A percentile compares a stretch with the other conserved stretches of the same genome.
Conservation (phyloP, 176 grass and related monocot genomes). For the Carex myosuroides region DNA sequence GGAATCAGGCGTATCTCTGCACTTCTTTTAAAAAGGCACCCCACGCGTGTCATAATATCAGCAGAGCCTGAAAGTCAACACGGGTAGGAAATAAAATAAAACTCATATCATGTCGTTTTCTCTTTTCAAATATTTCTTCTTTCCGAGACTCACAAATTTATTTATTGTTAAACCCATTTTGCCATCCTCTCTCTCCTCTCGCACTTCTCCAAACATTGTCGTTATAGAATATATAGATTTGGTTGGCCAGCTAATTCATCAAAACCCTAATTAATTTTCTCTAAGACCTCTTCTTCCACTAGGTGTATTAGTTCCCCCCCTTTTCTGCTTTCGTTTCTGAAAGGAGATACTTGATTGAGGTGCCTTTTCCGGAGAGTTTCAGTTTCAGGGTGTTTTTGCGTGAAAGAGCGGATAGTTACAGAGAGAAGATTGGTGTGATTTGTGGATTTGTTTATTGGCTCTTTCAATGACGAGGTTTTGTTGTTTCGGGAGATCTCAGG, state of each 20-base stretch:
- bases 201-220: neutral
- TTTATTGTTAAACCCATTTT: neutral
- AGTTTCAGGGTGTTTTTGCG: neutral
- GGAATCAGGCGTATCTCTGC: neutral
- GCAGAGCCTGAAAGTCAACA: conserved; percentile 19
- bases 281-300: neutral
- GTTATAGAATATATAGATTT: neutral
- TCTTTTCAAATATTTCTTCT: conserved; percentile 4
- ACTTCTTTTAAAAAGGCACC: neutral
- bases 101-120: neutral
- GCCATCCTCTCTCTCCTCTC: neutral
- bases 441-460: neutral
- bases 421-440: neutral
- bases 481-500: conserved; percentile 21
- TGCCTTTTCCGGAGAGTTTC: neutral
- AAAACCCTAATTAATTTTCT: conserved; percentile 19
- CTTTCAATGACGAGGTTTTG: conserved; percentile 13
- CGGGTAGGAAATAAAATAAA: neutral
- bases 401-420: neutral
- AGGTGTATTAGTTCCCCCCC: neutral
- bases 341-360: neutral
- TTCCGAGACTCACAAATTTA: too few species aligned
- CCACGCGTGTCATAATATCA: conserved; percentile 5
- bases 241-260: conserved; percentile 8
- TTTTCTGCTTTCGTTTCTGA: neutral